Evolutionary conservation across 2,329 filamentous ascomycete genomes (phyloP).

Genomic region (Dactylonectria estremocensis): DNA sequence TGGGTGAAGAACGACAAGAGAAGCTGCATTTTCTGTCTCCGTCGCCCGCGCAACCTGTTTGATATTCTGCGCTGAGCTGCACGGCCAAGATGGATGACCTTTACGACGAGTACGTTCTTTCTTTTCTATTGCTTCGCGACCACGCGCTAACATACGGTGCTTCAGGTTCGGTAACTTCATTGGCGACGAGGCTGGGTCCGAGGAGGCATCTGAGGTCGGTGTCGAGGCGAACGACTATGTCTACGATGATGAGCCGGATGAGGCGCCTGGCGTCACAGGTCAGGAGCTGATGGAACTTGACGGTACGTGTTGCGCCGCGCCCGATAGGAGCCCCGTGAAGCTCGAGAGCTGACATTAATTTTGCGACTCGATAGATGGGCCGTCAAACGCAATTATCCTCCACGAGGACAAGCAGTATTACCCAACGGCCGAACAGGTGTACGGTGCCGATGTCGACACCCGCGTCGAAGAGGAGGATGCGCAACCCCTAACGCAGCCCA

Average conservation of each 20-base stretch:
- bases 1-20: constrained; percentile 40
- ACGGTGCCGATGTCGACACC: constrained; percentile 94
- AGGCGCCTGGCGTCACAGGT: constrained; percentile 74
- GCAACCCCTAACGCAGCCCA: constrained; percentile 91
- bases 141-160: constrained; percentile 39
- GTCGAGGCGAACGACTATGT: constrained; percentile 83
- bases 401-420: constrained; percentile 99
- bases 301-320: constrained; percentile 62
- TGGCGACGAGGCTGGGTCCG: constrained; percentile 88
- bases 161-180: constrained; percentile 97
- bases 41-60: constrained; percentile 36
- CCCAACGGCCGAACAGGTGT: constrained; percentile 96
- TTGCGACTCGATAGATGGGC: constrained; percentile 70
- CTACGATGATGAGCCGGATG: constrained; percentile 83
- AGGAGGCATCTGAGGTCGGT: constrained; percentile 86
- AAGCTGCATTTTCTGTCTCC: constrained; percentile 38
- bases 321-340: constrained; percentile 13
- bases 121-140: constrained; percentile 14
- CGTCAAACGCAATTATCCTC: constrained; percentile 96
- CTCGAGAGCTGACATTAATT: constrained; percentile 44
- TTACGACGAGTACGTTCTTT: constrained; percentile 83
- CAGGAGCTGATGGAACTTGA: constrained; percentile 97
- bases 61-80: constrained; percentile 31
- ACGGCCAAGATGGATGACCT: constrained; percentile 85
- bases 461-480: constrained; percentile 97